Percentiles rank a stretch among this genome's conserved stretches.
phyloP scores from a whole-genome alignment of 176 grass and related monocot genomes.

The Rhynchospora tenuis region DNA sequence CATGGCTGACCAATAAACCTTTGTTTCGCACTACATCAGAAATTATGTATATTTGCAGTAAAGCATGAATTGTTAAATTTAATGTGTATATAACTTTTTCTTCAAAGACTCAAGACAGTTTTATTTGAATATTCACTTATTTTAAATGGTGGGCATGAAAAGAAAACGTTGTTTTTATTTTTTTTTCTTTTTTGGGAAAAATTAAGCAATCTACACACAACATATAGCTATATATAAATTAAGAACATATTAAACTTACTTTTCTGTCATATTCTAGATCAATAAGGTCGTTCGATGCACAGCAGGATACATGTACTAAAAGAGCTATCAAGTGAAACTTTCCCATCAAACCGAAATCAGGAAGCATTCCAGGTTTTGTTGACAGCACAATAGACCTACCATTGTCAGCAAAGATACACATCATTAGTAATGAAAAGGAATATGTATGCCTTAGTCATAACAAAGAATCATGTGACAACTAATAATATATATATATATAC shows the following conservation, averaged over 20 bases:
- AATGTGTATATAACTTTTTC: background rate
- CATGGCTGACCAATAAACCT: background rate
- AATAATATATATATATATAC: too few species aligned
- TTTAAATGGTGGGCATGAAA: background rate
- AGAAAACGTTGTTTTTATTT: background rate
- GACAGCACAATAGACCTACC: conserved; percentile 4
- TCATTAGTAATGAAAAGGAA: background rate
- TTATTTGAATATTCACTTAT: background rate
- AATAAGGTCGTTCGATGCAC: background rate
- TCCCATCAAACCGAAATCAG: background rate
- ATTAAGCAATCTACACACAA: background rate
- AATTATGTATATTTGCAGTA: background rate
- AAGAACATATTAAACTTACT: background rate
- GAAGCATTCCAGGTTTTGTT: conserved; percentile 8
- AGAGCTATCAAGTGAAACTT: background rate
- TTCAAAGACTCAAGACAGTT: background rate
- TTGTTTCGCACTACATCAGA: background rate
- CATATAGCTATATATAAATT: too few species aligned
- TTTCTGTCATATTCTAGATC: background rate
- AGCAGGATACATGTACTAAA: background rate
- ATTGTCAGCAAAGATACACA: background rate
- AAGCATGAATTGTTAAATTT: background rate
- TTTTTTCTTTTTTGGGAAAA: background rate
- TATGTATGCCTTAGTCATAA: background rate
- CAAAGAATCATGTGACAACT: background rate